Evolutionary conservation across 2,329 filamentous ascomycete species (phyloP).

Genomic region (Nannizzia gypsea): DNA sequence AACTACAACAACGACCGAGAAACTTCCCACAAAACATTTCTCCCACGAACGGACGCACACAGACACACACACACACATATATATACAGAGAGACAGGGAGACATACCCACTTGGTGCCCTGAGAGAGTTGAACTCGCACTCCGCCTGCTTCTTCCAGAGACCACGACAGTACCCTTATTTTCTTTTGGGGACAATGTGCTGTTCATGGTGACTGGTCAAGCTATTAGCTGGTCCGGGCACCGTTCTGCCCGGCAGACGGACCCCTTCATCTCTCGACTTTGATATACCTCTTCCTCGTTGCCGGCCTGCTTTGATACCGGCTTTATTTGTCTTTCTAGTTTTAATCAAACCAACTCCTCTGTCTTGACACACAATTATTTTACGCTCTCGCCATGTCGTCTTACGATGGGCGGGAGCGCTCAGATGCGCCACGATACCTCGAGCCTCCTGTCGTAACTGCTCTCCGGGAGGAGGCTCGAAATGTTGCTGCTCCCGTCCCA

Average conservation of each 20-base stretch:
- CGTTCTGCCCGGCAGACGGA: slow-evolving; percentile 36
- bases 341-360: neutral
- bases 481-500: slow-evolving; percentile 17
- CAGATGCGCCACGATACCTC: slow-evolving; percentile 24
- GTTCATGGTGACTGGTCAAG: slow-evolving; percentile 32
- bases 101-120: neutral
- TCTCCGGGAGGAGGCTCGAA: slow-evolving; percentile 33
- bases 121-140: neutral
- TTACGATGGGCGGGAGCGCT: slow-evolving; percentile 24
- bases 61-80: too few relatives aligned
- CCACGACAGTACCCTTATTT: neutral
- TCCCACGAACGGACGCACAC: too few relatives aligned
- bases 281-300: neutral
- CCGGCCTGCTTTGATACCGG: neutral
- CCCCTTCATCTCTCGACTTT: slow-evolving; percentile 19
- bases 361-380: neutral
- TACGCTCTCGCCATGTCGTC: slow-evolving; percentile 18
- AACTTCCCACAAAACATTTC: too few relatives aligned
- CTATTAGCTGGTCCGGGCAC: slow-evolving; percentile 30
- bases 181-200: slow-evolving; percentile 20
- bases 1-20: too few relatives aligned
- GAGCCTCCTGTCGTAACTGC: slow-evolving; percentile 35
- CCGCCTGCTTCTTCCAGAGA: neutral
- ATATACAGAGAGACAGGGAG: neutral
- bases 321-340: neutral